Evolutionary conservation across 2,329 filamentous ascomycete genomes (phyloP).

Genomic region (Sporothrix sp.): DNA sequence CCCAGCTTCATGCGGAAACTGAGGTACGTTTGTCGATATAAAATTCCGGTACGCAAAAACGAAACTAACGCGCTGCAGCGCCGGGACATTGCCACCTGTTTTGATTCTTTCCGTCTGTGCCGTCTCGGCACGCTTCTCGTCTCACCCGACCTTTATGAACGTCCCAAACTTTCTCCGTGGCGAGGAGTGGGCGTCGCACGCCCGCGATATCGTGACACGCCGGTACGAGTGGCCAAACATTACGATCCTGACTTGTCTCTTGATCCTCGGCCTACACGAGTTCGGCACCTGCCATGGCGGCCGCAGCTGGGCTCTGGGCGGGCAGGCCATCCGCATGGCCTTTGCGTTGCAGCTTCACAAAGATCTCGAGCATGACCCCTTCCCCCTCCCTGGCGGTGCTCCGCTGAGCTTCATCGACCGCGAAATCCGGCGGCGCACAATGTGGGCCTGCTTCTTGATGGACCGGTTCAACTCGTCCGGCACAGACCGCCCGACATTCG

Average conservation of each 20-base stretch:
- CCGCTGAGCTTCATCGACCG: slow-evolving; percentile 83
- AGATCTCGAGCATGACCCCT: slow-evolving; percentile 75
- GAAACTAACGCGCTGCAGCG: slow-evolving; percentile 34
- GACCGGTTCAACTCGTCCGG: slow-evolving; percentile 96
- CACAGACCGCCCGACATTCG: slow-evolving; percentile 82
- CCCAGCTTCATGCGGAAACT: slow-evolving; percentile 92
- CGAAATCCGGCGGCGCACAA: slow-evolving; percentile 83
- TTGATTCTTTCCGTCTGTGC: slow-evolving; percentile 90
- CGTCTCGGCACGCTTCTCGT: slow-evolving; percentile 89
- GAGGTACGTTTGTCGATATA: slow-evolving; percentile 39
- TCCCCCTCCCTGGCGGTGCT: slow-evolving; percentile 49
- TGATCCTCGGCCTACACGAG: slow-evolving; percentile 84
- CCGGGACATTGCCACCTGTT: slow-evolving; percentile 76
- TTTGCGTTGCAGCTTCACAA: slow-evolving; percentile 90
- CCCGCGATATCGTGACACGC: slow-evolving; percentile 76
- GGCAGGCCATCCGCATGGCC: slow-evolving; percentile 93
- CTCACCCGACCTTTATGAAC: slow-evolving; percentile 67
- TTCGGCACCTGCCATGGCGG: slow-evolving; percentile 96
- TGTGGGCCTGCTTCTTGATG: slow-evolving; percentile 99
- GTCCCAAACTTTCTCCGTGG: slow-evolving; percentile 68
- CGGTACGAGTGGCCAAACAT: slow-evolving; percentile 94
- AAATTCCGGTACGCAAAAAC: too few species aligned
- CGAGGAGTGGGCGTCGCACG: slow-evolving; percentile 80
- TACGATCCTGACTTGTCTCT: slow-evolving; percentile 82
- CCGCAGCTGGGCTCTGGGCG: slow-evolving; percentile 89